Evolutionary conservation across 257 asterid genomes (phyloP).

Genomic region (Przewalskia tangutica): DNA sequence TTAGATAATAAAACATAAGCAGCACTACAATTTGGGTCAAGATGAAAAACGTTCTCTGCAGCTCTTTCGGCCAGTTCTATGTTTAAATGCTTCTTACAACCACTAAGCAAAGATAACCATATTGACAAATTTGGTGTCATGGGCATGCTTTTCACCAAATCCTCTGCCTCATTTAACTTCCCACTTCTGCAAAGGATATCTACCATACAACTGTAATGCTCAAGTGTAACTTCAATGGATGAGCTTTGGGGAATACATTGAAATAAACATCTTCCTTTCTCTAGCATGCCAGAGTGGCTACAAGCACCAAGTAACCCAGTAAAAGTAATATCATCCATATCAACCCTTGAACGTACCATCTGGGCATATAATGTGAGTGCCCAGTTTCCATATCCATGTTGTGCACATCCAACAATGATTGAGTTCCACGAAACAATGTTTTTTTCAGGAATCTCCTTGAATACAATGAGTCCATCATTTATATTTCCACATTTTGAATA

Average conservation of each 20-base stretch:
- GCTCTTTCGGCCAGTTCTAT: constrained; percentile 59
- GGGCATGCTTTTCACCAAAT: constrained; percentile 47
- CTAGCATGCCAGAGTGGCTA: constrained; percentile 79
- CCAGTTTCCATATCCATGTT: constrained; percentile 65
- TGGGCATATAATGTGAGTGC: constrained; percentile 51
- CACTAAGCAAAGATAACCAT: constrained; percentile 70
- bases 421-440: constrained; percentile 89
- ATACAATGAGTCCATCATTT: constrained; percentile 40
- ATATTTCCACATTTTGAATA: constrained; percentile 56
- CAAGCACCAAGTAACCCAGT: constrained; percentile 79
- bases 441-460: constrained; percentile 37
- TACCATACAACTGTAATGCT: constrained; percentile 83
- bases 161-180: constrained; percentile 55
- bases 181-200: constrained; percentile 71
- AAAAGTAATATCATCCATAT: constrained; percentile 75
- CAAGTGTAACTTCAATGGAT: constrained; percentile 35
- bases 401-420: constrained; percentile 73
- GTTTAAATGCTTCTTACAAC: constrained; percentile 49
- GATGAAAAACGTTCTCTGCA: constrained; percentile 30
- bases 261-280: constrained; percentile 52
- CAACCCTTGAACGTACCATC: constrained; percentile 45
- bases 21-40: constrained; percentile 55
- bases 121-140: constrained; percentile 41
- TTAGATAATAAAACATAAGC: constrained; percentile 59
- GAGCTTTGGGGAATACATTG: constrained; percentile 14